Evolutionary conservation across 441 rosid species (phyloP), one percentile per base, ranked within the genome.

Genomic region (Pelargonium fulgidum): DNA sequence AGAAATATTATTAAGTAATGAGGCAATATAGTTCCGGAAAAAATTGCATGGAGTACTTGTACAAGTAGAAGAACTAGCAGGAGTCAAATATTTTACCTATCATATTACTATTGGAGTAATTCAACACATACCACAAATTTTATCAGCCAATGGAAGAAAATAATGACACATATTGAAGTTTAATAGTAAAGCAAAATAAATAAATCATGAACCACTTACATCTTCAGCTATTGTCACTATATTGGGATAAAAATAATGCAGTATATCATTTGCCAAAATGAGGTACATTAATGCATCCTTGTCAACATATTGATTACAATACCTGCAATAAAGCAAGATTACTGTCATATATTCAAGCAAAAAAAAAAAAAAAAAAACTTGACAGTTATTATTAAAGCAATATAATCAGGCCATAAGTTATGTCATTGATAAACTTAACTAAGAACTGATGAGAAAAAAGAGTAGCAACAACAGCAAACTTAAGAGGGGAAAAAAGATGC

Each of bases 161-260:
- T 36, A 59, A 54, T 54, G n/a, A 20, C n/a, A 59, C 24, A 22
- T 20, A 9, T 59, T 19, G 33, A 11, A 59, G 24, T 26, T 58
- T 58, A 7, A 59, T 20, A 59, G 33, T 59, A 59, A 48, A 48
- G 54, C 10, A 48, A 48, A 48, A 48, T 4, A 48, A 14, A 48
- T 48, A 13, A 22, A 59, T 59, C 50, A 44, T 61, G n/a, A 54
- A 73, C 54, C 59, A 79, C 96, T 83, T 84, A 91, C 99, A 84
- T 91, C 99, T 81, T 93, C 99, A 58, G 96, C 97, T 76, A 93
- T 91, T 36, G 97, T 91, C 77, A 93, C 80, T 77, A 93, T 81
- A 78, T 91, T 82, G 65, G 99, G 97, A 85, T 91, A 93, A 78
- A 83, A 85, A 78, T 61, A 64, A 73, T 91, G 99, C 72, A 93